Percentiles rank a stretch among this genome's conserved stretches.
These are phyloP conservation scores for Macrotyloma uniflorum DNA, from an alignment of 306 rosid genomes.

Conservation along the genomic window DNA sequence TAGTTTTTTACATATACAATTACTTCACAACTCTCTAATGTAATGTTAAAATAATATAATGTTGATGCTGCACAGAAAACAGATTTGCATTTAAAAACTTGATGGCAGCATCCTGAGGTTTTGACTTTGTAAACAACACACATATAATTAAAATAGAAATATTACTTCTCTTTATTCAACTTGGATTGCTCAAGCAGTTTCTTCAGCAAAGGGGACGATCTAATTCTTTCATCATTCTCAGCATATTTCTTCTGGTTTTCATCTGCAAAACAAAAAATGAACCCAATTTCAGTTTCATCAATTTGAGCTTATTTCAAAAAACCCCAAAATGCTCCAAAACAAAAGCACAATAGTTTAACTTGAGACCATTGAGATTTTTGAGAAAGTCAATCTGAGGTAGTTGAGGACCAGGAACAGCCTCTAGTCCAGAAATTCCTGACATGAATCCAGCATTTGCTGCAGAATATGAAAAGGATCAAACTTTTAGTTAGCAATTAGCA, in stretches of 20 bases:
- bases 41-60: too few relatives aligned
- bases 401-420: conserved; percentile 89
- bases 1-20: too few relatives aligned
- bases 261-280: conserved; percentile 57
- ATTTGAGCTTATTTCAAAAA: conserved; percentile 30
- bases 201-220: conserved; percentile 70
- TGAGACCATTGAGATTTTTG: conserved; percentile 65
- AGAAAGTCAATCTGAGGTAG: conserved; percentile 86
- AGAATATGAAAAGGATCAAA: conserved; percentile 30
- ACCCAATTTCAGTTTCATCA: conserved; percentile 27
- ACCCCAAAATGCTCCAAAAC: conserved; percentile 15
- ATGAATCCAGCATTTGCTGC: conserved; percentile 88
- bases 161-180: conserved; percentile 86
- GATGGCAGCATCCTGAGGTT: not conserved
- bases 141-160: not conserved
- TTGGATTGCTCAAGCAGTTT: conserved; percentile 77
- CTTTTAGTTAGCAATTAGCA: not conserved
- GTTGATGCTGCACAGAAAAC: not conserved
- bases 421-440: conserved; percentile 85
- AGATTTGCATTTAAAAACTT: not conserved
- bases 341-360: not conserved
- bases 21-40: too few relatives aligned
- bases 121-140: conserved; percentile 8
- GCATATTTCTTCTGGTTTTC: conserved; percentile 89
- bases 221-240: conserved; percentile 77